Conservation (phyloP, 768 basidiomycete species). For the Candolleomyces efflorescens region DNA sequence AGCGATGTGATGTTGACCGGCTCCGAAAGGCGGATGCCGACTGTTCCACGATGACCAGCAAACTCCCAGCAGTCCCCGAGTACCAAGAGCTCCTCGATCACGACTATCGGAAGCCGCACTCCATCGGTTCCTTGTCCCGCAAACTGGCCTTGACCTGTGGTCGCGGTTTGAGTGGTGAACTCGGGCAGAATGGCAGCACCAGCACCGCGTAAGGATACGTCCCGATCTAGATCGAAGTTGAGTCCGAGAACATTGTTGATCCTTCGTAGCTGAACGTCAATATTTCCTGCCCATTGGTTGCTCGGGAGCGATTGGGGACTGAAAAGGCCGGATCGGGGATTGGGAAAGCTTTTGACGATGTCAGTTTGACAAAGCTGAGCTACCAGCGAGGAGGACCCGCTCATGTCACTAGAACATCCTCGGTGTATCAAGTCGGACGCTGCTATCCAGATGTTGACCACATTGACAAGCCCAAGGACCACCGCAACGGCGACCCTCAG, state of each 20-base stretch:
- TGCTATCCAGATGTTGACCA: background rate
- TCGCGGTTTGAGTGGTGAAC: background rate
- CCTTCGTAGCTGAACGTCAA: background rate
- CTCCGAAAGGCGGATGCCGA: background rate
- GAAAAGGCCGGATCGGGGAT: background rate
- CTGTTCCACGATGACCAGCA: background rate
- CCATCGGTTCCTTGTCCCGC: background rate
- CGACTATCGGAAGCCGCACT: background rate
- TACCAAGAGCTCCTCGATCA: background rate
- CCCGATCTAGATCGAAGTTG: background rate
- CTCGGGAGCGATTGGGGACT: too few species aligned
- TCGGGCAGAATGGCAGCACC: background rate
- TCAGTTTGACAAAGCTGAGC: background rate
- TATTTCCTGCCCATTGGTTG: too few species aligned
- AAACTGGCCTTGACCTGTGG: background rate
- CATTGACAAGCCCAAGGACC: background rate
- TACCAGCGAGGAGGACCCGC: background rate
- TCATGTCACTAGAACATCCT: background rate
- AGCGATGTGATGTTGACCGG: background rate
- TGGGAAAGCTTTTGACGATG: background rate
- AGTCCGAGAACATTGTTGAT: background rate
- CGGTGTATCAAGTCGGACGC: too few species aligned
- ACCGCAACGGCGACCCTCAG: background rate
- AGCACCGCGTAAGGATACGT: background rate
- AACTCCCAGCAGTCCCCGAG: background rate